Evolutionary conservation across 768 basidiomycete genomes (phyloP).

Genomic region (Hygrophorus russula): DNA sequence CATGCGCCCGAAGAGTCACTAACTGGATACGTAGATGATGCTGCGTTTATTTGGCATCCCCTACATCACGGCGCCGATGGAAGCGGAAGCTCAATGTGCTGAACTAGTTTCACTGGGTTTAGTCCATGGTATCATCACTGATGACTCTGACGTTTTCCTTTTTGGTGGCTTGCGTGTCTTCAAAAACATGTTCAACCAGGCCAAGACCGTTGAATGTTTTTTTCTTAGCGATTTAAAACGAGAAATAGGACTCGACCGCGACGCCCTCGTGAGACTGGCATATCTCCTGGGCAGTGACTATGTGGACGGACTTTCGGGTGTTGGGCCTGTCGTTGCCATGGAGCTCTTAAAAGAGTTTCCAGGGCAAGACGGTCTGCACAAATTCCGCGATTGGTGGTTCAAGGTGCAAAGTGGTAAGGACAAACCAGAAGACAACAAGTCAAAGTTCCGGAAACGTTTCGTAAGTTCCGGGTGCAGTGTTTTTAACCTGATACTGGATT

Average conservation of each 20-base stretch:
- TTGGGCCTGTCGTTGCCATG: constrained; percentile 95
- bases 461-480: constrained; percentile 33
- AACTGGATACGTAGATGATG: constrained; percentile 48
- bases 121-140: constrained; percentile 96
- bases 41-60: constrained; percentile 93
- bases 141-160: constrained; percentile 97
- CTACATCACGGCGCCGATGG: constrained; percentile 98
- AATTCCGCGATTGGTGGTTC: constrained; percentile 91
- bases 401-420: constrained; percentile 90
- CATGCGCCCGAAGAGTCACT: not conserved
- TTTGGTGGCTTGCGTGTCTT: constrained; percentile 94
- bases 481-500: not conserved
- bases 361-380: constrained; percentile 69
- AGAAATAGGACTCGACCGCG: constrained; percentile 80
- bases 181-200: constrained; percentile 99
- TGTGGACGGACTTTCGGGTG: constrained; percentile 81
- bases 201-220: constrained; percentile 97
- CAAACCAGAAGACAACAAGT: constrained; percentile 54
- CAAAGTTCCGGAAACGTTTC: constrained; percentile 76
- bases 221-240: constrained; percentile 70
- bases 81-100: constrained; percentile 98
- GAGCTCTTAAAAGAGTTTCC: constrained; percentile 91
- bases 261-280: constrained; percentile 79
- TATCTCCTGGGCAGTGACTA: constrained; percentile 97
- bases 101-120: constrained; percentile 75